These are phyloP conservation scores for Xanthoconium purpureum DNA, from an alignment of 768 basidiomycete genomes.

Conservation along the genomic window DNA sequence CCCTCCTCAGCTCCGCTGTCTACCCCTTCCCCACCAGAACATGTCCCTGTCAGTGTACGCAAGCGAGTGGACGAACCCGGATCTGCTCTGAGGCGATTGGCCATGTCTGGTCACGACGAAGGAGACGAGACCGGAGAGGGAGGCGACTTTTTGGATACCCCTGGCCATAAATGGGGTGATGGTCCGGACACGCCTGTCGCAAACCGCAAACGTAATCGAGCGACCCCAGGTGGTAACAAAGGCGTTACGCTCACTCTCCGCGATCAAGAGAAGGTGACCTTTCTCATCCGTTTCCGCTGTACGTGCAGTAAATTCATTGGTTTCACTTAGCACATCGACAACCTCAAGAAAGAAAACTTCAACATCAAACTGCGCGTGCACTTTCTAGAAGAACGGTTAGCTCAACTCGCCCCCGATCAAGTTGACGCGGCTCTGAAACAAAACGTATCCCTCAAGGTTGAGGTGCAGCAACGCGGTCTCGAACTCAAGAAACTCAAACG, in stretches of 20 bases:
- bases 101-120: constrained; percentile 31
- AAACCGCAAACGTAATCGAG: constrained; percentile 43
- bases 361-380: constrained; percentile 94
- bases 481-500: constrained; percentile 93
- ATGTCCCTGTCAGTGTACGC: constrained; percentile 29
- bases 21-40: constrained; percentile 48
- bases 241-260: constrained; percentile 69
- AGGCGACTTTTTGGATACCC: constrained; percentile 52
- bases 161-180: constrained; percentile 51
- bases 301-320: neutral
- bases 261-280: constrained; percentile 89
- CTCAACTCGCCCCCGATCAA: constrained; percentile 86
- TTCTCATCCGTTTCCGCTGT: neutral
- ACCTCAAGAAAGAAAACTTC: constrained; percentile 96
- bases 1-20: constrained; percentile 48
- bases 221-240: constrained; percentile 28
- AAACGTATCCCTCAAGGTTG: constrained; percentile 90
- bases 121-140: constrained; percentile 38
- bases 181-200: constrained; percentile 50
- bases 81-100: constrained; percentile 41
- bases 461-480: constrained; percentile 83
- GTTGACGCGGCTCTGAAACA: constrained; percentile 90
- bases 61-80: constrained; percentile 40
- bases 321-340: constrained; percentile 80
- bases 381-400: constrained; percentile 90